Base-by-base conservation (phyloP, 768 basidiomycete genomes). In the Hygrophorus pudorinus region DNA sequence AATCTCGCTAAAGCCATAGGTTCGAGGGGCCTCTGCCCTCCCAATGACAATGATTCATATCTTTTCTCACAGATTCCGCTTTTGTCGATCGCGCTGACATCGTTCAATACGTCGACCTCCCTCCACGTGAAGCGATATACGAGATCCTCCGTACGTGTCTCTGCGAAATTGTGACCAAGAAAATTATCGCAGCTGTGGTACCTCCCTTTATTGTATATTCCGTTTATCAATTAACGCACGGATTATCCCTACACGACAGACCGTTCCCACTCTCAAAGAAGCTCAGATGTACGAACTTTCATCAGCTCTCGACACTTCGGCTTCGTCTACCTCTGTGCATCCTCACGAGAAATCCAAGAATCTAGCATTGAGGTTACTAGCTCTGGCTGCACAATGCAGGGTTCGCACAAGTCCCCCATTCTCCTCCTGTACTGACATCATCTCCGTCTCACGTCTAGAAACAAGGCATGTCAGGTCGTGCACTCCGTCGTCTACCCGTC, bases 1-100 rank as follows among this genome's bases (percentile, higher is more conserved):
- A 99, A 98, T 62, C 75, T 99, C 5, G 81, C 83, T 1, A 85
- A 89, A 55, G 91, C 96, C 0, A 99, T 99, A 45, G 93, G 92
- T 91, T 48, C 42, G 72, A 35, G 11, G 20, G 27, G 16, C 31
- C 16, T n/a, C 29, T 13, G 31, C n/a, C 16, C 40, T 10, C n/a
- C n/a, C n/a, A n/a, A n/a, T 9, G 30, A 18, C 13, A 18, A 20
- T 46, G n/a, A 28, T 10, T 32, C 12, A 34, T 16, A 39, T 38
- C 38, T 5, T 40, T 31, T 9, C 7, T 38, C 6, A 5, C 14
- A 97, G 94, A 99, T 55, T 80, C 79, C 40, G 96, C 94, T 3
- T 98, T 97, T 58, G 80, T 97, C 38, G 96, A 98, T 57, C 83
- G 96, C 32, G 96, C 94, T 7, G 96, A 99, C 55, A 91, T 98